Evolutionary conservation across 805 yeast genomes (phyloP), one percentile per base, ranked within the genome.

Genomic region (Yamadazyma nakazawae): DNA sequence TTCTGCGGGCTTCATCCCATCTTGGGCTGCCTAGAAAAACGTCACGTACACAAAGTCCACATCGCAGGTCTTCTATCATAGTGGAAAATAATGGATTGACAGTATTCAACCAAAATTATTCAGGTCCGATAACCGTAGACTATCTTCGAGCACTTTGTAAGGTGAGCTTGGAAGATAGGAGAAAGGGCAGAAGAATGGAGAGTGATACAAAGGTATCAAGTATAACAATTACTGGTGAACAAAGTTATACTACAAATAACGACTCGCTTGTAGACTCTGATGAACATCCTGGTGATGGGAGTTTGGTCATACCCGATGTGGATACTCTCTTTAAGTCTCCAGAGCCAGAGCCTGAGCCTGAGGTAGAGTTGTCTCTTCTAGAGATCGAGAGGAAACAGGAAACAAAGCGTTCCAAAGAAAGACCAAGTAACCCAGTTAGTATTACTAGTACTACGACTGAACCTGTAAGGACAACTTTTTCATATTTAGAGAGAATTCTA

Each of bases 121-220:
- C 43, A 6, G 43, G 43, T 10, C 43, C 43, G 1, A 17, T 41
- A 17, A 68, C 74, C 2, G 59, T 63, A 11, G 73, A 68, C 43
- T 72, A 66, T 36, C 56, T 71, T 34, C 54, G 68, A 31, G 62
- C 61, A 14, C 62, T 70, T 39, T 68, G 75, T 40, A 55, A 59
- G 36, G 67, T 68, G 1, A 58, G 60, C 13, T 41, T 42, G 18
- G 50, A 53, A 3, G 54, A 48, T 18, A 17, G 5, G 21, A n/a
- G 12, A 16, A 37, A 37, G 14, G 13, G 19, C 21, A 12, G 7
- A 12, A 25, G 18, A 24, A 45, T 41, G 40, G 47, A 30, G 25
- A 31, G 6, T 13, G 5, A 28, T 11, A 28, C n/a, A 12, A 28
- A 10, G 32, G n/a, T 10, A 13, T 28, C 32, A 28, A 28, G 32